Evolutionary conservation across 306 rosid genomes (phyloP).

Genomic region (Leucaena leucocephala): DNA sequence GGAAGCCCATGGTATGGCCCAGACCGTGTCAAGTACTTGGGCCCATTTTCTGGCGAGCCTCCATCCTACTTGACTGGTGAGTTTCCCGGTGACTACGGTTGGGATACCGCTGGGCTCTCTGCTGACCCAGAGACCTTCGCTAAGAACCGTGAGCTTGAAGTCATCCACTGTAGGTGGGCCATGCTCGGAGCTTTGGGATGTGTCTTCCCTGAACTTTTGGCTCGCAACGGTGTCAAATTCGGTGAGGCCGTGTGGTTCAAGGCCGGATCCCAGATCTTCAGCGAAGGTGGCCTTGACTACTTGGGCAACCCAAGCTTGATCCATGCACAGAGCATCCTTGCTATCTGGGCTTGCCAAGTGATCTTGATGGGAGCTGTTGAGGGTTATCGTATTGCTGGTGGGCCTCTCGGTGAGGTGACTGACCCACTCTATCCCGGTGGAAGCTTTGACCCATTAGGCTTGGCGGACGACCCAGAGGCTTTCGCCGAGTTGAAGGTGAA

Average conservation of each 20-base stretch:
- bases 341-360: conserved; percentile 66
- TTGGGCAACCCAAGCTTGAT: conserved; percentile 72
- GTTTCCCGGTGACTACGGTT: conserved; percentile 69
- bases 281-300: conserved; percentile 70
- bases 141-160: conserved; percentile 57
- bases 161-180: conserved; percentile 71
- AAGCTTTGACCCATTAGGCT: conserved; percentile 68
- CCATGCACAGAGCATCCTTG: conserved; percentile 66
- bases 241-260: conserved; percentile 74
- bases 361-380: conserved; percentile 69
- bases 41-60: conserved; percentile 66
- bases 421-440: conserved; percentile 73
- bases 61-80: conserved; percentile 64
- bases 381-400: conserved; percentile 67
- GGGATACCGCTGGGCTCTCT: conserved; percentile 77
- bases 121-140: conserved; percentile 72
- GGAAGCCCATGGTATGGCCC: conserved; percentile 79
- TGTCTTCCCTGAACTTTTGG: conserved; percentile 64
- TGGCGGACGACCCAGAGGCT: too few relatives aligned
- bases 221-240: conserved; percentile 61
- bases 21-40: conserved; percentile 70
- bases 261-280: conserved; percentile 68
- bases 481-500: too few relatives aligned
- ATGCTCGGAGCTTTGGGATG: conserved; percentile 70
- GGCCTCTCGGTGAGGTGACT: conserved; percentile 57